These are phyloP conservation scores for Trichoderma harzianum DNA, from an alignment of 2,329 filamentous ascomycete species.

Conservation along the genomic window DNA sequence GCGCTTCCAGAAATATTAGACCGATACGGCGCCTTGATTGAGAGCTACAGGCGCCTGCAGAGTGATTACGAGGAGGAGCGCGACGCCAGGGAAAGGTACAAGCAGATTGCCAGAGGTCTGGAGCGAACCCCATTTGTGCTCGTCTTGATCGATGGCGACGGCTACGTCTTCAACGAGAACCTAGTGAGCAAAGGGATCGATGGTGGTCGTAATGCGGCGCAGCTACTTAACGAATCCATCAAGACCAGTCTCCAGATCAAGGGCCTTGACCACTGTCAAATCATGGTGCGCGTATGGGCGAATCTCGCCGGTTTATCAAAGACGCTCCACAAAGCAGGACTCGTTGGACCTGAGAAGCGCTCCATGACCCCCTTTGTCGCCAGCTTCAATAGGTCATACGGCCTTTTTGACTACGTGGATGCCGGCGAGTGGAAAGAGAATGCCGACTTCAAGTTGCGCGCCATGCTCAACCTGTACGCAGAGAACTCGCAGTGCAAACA, in stretches of 20 bases:
- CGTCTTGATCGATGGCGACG: conserved; percentile 60
- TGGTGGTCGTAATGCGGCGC: neutral
- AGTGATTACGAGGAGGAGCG: conserved; percentile 57
- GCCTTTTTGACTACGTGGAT: conserved; percentile 60
- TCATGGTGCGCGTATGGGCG: neutral
- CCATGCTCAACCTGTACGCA: conserved; percentile 46
- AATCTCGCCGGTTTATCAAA: neutral
- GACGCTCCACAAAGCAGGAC: neutral
- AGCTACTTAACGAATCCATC: neutral
- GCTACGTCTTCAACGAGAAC: conserved; percentile 38
- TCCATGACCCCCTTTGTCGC: conserved; percentile 23
- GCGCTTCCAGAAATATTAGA: conserved; percentile 31
- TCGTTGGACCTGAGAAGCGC: neutral
- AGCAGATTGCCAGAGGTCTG: conserved; percentile 46
- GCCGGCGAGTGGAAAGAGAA: conserved; percentile 59
- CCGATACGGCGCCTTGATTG: conserved; percentile 40
- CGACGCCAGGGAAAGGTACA: conserved; percentile 52
- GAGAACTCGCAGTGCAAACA: conserved; percentile 46
- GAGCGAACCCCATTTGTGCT: conserved; percentile 58
- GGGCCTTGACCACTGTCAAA: neutral
- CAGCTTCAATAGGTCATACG: conserved; percentile 55
- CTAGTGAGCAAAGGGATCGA: neutral
- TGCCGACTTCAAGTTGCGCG: conserved; percentile 58
- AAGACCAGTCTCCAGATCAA: neutral
- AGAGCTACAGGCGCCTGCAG: conserved; percentile 52